Percentiles rank a stretch among this genome's conserved stretches.
phyloP scores from a whole-genome alignment of 768 basidiomycete genomes.

The Mycena haematopus region DNA sequence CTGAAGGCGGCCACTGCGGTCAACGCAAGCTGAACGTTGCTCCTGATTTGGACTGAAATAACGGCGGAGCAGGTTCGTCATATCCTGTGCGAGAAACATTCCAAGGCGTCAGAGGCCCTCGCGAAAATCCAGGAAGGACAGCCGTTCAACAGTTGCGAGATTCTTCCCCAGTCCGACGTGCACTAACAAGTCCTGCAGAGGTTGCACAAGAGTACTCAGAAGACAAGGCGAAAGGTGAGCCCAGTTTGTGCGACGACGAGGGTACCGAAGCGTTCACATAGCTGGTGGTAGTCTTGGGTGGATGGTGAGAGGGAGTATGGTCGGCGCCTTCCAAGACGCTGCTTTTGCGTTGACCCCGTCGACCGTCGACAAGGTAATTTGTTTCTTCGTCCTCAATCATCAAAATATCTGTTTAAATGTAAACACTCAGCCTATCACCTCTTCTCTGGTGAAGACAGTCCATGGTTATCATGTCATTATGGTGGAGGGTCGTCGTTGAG shows the following conservation, averaged over 20 bases:
- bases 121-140: constrained; percentile 84
- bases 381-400: too few species aligned
- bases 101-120: constrained; percentile 78
- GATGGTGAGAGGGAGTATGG: constrained; percentile 89
- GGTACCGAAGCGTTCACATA: constrained; percentile 36
- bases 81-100: constrained; percentile 88
- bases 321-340: constrained; percentile 85
- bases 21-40: constrained; percentile 43
- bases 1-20: constrained; percentile 82
- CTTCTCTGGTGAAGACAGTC: constrained; percentile 80
- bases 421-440: constrained; percentile 68
- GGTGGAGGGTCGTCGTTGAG: constrained; percentile 56
- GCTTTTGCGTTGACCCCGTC: constrained; percentile 84
- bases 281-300: constrained; percentile 88
- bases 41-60: constrained; percentile 32
- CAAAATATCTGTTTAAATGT: too few species aligned
- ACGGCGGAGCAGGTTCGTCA: constrained; percentile 63
- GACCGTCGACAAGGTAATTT: constrained; percentile 82
- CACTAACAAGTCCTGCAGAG: constrained; percentile 35
- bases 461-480: constrained; percentile 92
- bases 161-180: background rate
- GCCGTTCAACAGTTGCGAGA: constrained; percentile 65
- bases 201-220: constrained; percentile 91
- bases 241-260: background rate
- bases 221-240: constrained; percentile 85